Evolutionary conservation across 1,139 yeast species (phyloP).

Genomic region (Yamadazyma sp.): DNA sequence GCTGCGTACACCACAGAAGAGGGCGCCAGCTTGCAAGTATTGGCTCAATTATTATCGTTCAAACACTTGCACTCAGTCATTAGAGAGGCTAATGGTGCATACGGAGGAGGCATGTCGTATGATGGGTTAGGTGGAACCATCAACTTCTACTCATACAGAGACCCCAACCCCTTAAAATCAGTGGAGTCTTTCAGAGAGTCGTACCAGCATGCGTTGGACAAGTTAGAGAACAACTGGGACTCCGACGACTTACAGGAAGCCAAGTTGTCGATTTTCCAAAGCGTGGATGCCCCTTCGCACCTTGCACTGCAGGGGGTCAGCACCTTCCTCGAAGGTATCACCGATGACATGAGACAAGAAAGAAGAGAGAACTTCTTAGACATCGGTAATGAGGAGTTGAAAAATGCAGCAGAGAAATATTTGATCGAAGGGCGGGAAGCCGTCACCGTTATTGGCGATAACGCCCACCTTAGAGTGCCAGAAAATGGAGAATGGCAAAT

Average conservation of each 20-base stretch:
- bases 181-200: slow-evolving; percentile 60
- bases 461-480: slow-evolving; percentile 27
- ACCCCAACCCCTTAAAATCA: slow-evolving; percentile 81
- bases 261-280: slow-evolving; percentile 84
- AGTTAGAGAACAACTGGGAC: slow-evolving; percentile 46
- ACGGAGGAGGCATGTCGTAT: slow-evolving; percentile 91
- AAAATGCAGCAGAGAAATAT: slow-evolving; percentile 62
- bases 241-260: slow-evolving; percentile 81
- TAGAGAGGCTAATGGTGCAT: slow-evolving; percentile 96
- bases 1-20: slow-evolving; percentile 68
- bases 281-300: slow-evolving; percentile 86
- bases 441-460: slow-evolving; percentile 56
- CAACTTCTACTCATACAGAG: slow-evolving; percentile 87
- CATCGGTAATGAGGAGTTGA: slow-evolving; percentile 62
- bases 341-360: slow-evolving; percentile 76
- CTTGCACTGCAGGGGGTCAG: slow-evolving; percentile 75
- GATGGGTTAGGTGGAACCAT: slow-evolving; percentile 81
- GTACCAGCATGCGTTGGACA: slow-evolving; percentile 54
- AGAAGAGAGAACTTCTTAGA: slow-evolving; percentile 74
- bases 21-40: slow-evolving; percentile 81
- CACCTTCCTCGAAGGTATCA: slow-evolving; percentile 66
- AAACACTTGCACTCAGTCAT: slow-evolving; percentile 85
- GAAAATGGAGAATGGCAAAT: slow-evolving; percentile 30
- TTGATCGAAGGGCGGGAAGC: slow-evolving; percentile 36
- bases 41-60: slow-evolving; percentile 79